Evolutionary conservation across 208 protist species (phyloP).

Genomic region (Crithidia mellificae): DNA sequence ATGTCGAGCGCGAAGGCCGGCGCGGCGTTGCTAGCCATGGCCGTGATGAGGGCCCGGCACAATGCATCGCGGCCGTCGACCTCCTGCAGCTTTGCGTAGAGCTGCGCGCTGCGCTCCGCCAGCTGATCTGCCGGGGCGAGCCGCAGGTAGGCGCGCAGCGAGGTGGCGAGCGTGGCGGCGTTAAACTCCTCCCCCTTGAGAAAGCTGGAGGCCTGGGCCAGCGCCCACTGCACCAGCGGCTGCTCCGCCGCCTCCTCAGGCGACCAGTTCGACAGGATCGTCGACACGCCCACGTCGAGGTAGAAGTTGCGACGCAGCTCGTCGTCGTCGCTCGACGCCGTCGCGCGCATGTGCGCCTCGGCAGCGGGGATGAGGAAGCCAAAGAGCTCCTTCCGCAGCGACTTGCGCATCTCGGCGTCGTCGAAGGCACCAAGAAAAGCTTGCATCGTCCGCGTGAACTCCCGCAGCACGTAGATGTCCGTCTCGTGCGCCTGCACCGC

Average conservation of each 20-base stretch:
- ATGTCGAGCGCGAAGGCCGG: slow-evolving; percentile 60
- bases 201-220: slow-evolving; percentile 56
- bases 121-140: slow-evolving; percentile 27
- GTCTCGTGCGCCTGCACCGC: slow-evolving; percentile 50
- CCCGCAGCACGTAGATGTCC: slow-evolving; percentile 54
- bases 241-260: slow-evolving; percentile 27
- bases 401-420: slow-evolving; percentile 32
- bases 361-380: slow-evolving; percentile 35
- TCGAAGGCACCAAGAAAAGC: slow-evolving; percentile 47
- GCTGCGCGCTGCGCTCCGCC: slow-evolving; percentile 31
- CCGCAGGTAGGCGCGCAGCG: slow-evolving; percentile 52
- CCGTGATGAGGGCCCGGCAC: slow-evolving; percentile 59
- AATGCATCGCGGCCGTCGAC: slow-evolving; percentile 75
- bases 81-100: slow-evolving; percentile 56
- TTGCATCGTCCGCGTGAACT: slow-evolving; percentile 47
- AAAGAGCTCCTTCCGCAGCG: slow-evolving; percentile 33
- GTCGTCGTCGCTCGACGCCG: slow-evolving; percentile 25
- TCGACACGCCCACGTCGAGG: slow-evolving; percentile 36
- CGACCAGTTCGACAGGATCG: slow-evolving; percentile 23
- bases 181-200: slow-evolving; percentile 38
- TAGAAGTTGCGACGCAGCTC: slow-evolving; percentile 42
- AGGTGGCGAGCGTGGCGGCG: slow-evolving; percentile 48
- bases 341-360: slow-evolving; percentile 17
- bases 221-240: slow-evolving; percentile 58
- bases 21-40: slow-evolving; percentile 57